These are phyloP conservation scores for Chaetomidium leptoderma DNA, from an alignment of 495 filamentous ascomycete genomes.

Conservation along the genomic window DNA sequence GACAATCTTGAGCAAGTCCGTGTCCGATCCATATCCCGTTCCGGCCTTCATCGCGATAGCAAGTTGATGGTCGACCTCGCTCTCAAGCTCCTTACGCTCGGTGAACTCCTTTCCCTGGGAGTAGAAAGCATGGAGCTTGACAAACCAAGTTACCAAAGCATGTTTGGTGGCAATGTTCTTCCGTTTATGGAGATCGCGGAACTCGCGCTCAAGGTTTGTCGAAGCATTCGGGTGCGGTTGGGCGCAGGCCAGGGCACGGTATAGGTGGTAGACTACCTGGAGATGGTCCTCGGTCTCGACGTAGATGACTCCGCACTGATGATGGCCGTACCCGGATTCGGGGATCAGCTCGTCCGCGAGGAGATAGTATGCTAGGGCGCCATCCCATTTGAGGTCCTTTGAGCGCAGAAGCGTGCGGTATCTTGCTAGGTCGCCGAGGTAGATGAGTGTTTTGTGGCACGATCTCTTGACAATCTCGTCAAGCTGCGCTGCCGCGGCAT, in stretches of 20 bases:
- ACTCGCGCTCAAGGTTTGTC: constrained; percentile 74
- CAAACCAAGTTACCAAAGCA: constrained; percentile 71
- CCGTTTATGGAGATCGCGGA: constrained; percentile 55
- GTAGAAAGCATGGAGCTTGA: constrained; percentile 80
- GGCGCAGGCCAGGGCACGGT: constrained; percentile 68
- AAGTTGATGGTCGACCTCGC: constrained; percentile 74
- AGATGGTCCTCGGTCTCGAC: constrained; percentile 71
- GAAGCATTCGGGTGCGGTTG: constrained; percentile 68
- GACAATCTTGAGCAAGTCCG: constrained; percentile 70
- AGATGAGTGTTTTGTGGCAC: constrained; percentile 79
- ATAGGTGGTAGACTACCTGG: constrained; percentile 81
- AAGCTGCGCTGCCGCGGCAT: constrained; percentile 44
- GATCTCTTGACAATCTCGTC: constrained; percentile 59
- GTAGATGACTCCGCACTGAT: constrained; percentile 84
- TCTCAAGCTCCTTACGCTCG: constrained; percentile 79
- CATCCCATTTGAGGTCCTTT: constrained; percentile 71
- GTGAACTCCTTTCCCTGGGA: constrained; percentile 65
- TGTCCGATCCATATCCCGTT: constrained; percentile 44
- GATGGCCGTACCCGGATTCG: constrained; percentile 72
- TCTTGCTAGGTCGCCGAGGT: constrained; percentile 84
- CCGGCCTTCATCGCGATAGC: constrained; percentile 64
- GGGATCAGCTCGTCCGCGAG: constrained; percentile 77
- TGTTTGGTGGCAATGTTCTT: constrained; percentile 23
- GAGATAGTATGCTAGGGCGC: constrained; percentile 78
- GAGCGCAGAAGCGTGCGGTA: constrained; percentile 57